Evolutionary conservation across 148 eudicot genomes (phyloP).

Genomic region (Dysphania ambrosioides): DNA sequence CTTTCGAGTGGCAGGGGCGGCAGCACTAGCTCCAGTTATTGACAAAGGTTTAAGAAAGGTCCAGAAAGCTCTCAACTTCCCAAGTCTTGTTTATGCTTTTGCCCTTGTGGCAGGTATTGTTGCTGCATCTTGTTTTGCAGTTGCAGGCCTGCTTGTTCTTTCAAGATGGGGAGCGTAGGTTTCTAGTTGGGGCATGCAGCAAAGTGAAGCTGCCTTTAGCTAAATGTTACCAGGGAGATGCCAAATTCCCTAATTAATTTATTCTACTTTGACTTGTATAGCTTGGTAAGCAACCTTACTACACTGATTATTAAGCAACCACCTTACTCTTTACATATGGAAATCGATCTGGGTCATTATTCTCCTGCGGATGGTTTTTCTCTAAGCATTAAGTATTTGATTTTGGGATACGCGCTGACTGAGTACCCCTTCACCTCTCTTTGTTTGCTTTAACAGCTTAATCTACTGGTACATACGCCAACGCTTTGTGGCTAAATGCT

Average conservation of each 20-base stretch:
- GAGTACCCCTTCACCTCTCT: too few species aligned
- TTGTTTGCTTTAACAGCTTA: too few species aligned
- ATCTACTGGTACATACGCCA: neutral
- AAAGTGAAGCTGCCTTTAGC: neutral
- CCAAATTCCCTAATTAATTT: neutral
- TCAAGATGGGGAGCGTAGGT: slow-evolving; percentile 48
- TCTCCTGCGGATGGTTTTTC: too few species aligned
- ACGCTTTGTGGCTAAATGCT: neutral
- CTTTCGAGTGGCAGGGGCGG: slow-evolving; percentile 67
- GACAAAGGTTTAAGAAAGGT: slow-evolving; percentile 49
- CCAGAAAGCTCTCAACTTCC: slow-evolving; percentile 41
- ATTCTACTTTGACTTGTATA: neutral
- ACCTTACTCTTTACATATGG: neutral
- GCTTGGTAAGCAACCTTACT: neutral
- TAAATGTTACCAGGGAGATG: neutral
- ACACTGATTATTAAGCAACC: too few species aligned
- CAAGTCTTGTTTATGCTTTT: slow-evolving; percentile 42
- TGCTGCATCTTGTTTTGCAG: slow-evolving; percentile 33
- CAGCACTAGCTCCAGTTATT: slow-evolving; percentile 53
- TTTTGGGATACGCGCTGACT: too few species aligned
- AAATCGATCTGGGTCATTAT: too few species aligned
- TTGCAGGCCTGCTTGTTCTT: slow-evolving; percentile 40
- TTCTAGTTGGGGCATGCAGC: neutral
- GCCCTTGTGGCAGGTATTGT: slow-evolving; percentile 42
- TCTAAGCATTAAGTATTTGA: too few species aligned